phyloP scores from a whole-genome alignment of 768 basidiomycete species.

The Suillus plorans region DNA sequence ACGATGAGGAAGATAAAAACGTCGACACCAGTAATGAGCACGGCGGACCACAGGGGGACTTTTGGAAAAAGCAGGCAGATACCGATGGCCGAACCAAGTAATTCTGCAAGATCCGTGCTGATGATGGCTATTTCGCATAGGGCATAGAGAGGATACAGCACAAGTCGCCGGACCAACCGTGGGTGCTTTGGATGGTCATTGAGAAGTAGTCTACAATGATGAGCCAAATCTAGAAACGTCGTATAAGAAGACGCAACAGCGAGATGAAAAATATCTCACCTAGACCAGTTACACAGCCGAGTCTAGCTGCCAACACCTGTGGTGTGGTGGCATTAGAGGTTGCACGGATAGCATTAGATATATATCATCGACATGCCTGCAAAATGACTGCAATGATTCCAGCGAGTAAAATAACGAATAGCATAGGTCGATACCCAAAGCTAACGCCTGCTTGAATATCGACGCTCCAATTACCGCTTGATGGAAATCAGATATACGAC shows the following conservation, averaged over 20 bases:
- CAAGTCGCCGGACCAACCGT: slow-evolving; percentile 35
- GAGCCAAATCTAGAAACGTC: slow-evolving; percentile 39
- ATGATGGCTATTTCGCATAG: slow-evolving; percentile 52
- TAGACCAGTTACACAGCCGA: slow-evolving; percentile 36
- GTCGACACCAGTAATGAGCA: slow-evolving; percentile 48
- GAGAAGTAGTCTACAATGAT: slow-evolving; percentile 48
- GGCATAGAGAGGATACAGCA: slow-evolving; percentile 47
- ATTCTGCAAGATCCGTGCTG: slow-evolving; percentile 58
- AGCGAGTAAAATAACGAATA: slow-evolving; percentile 47
- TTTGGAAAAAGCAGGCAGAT: slow-evolving; percentile 50
- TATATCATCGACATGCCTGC: slow-evolving; percentile 24
- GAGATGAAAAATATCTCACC: slow-evolving; percentile 12
- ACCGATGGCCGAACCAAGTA: slow-evolving; percentile 61
- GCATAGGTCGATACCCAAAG: slow-evolving; percentile 44
- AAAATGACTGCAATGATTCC: slow-evolving; percentile 45
- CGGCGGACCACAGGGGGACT: slow-evolving; percentile 48
- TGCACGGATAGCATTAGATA: neutral
- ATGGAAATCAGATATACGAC: neutral
- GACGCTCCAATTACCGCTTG: slow-evolving; percentile 43
- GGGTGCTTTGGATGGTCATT: slow-evolving; percentile 42
- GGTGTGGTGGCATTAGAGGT: slow-evolving; percentile 1
- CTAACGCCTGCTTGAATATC: slow-evolving; percentile 42
- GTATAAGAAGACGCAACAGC: neutral
- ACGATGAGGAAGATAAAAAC: slow-evolving; percentile 48
- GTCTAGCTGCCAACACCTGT: slow-evolving; percentile 40